A percentile compares a stretch with the other conserved stretches of the same genome.
Conservation (phyloP, 768 basidiomycete genomes). For the Postia placenta region DNA sequence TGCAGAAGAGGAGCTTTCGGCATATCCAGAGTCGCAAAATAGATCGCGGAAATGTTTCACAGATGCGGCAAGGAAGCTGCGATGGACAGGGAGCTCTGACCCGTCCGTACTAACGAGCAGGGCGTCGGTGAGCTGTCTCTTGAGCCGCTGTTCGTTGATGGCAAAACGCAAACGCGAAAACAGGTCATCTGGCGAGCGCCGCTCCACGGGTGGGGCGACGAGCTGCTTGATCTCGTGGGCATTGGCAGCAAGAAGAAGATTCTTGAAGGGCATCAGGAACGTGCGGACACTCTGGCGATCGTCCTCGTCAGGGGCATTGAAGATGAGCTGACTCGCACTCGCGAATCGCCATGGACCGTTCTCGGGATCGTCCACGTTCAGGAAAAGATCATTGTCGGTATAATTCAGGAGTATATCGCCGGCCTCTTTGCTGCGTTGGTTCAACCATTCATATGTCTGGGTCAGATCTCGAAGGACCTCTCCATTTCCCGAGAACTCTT, state of each 20-base stretch:
- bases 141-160: slow-evolving; percentile 30
- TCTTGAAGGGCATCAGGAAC: slow-evolving; percentile 17
- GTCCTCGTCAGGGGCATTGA: slow-evolving; percentile 28
- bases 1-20: neutral
- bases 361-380: slow-evolving; percentile 40
- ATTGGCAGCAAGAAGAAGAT: slow-evolving; percentile 10
- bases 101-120: slow-evolving; percentile 23
- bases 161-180: slow-evolving; percentile 13
- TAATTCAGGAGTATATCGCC: slow-evolving; percentile 14
- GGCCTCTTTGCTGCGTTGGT: slow-evolving; percentile 21
- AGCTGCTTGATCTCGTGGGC: slow-evolving; percentile 9
- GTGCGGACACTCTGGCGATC: slow-evolving; percentile 18
- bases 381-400: slow-evolving; percentile 29
- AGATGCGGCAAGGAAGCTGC: slow-evolving; percentile 30
- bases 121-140: slow-evolving; percentile 31
- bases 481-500: slow-evolving; percentile 17
- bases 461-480: slow-evolving; percentile 32
- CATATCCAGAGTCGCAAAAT: slow-evolving; percentile 21
- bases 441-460: slow-evolving; percentile 40
- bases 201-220: slow-evolving; percentile 16
- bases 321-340: slow-evolving; percentile 31
- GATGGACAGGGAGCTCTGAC: slow-evolving; percentile 31
- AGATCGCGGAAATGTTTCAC: slow-evolving; percentile 27
- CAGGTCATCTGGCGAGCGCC: slow-evolving; percentile 6
- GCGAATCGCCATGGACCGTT: slow-evolving; percentile 34